Evolutionary conservation across 2,329 filamentous ascomycete species (phyloP).

Genomic region (Paecilomyces variotii): DNA sequence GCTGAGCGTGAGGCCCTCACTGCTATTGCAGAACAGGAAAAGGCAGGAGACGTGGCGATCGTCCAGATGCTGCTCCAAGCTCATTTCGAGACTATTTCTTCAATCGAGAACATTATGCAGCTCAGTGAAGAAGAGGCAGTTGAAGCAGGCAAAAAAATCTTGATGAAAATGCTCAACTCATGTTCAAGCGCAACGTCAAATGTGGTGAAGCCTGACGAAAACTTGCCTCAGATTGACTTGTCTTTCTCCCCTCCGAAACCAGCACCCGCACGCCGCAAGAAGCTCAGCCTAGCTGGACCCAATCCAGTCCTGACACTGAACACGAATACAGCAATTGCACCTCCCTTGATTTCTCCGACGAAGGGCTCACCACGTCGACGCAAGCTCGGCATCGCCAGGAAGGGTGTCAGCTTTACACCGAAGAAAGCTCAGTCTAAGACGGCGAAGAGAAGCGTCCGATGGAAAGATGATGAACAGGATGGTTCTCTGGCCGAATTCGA

Average conservation of each 20-base stretch:
- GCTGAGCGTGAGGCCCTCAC: conserved; percentile 72
- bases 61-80: conserved; percentile 79
- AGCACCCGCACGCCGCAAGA: conserved; percentile 65
- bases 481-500: conserved; percentile 84
- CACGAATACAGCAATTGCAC: conserved; percentile 22
- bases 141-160: conserved; percentile 65
- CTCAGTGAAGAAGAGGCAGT: conserved; percentile 82
- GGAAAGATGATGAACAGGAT: conserved; percentile 84
- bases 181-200: conserved; percentile 69
- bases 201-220: conserved; percentile 83
- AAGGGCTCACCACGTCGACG: conserved; percentile 75
- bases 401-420: conserved; percentile 73
- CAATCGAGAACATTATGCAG: conserved; percentile 69
- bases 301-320: conserved; percentile 19
- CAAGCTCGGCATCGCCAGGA: conserved; percentile 55
- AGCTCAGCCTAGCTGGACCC: conserved; percentile 33
- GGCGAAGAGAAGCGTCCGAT: conserved; percentile 73
- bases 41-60: conserved; percentile 64
- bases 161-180: conserved; percentile 68
- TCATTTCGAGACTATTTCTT: conserved; percentile 84
- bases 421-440: conserved; percentile 57
- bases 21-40: conserved; percentile 77
- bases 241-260: conserved; percentile 61
- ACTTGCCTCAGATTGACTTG: conserved; percentile 42
- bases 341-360: conserved; percentile 51